Evolutionary conservation across 495 filamentous ascomycete genomes (phyloP).

Genomic region (Penicillium turbatum): DNA sequence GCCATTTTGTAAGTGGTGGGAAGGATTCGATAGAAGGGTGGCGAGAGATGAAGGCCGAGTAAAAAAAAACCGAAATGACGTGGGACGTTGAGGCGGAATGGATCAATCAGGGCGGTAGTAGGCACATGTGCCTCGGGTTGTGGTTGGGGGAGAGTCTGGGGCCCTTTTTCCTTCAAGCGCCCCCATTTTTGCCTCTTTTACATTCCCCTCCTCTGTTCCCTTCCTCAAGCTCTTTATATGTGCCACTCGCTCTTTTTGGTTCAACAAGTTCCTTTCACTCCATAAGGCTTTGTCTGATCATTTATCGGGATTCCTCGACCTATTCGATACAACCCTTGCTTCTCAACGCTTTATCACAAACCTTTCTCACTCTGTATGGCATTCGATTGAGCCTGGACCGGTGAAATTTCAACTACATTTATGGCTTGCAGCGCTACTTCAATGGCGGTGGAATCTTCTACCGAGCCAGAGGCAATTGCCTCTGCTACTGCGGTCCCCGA

Average conservation of each 20-base stretch:
- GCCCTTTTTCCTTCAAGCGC: slow-evolving; percentile 7
- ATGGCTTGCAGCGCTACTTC: slow-evolving; percentile 48
- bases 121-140: slow-evolving; percentile 18
- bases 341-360: neutral
- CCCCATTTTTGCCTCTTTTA: neutral
- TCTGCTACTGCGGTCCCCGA: slow-evolving; percentile 33
- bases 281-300: neutral
- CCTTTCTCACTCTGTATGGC: neutral
- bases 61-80: neutral
- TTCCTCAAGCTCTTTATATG: neutral
- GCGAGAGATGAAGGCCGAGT: slow-evolving; percentile 5
- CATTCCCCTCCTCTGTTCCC: slow-evolving; percentile 10
- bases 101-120: slow-evolving; percentile 17
- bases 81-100: neutral
- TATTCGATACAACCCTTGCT: slow-evolving; percentile 4
- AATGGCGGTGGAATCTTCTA: slow-evolving; percentile 44
- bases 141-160: slow-evolving; percentile 25
- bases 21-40: slow-evolving; percentile 2
- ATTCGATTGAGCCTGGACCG: neutral
- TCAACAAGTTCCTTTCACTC: neutral
- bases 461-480: slow-evolving; percentile 24
- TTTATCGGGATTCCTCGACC: neutral
- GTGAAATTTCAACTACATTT: slow-evolving; percentile 7
- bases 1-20: slow-evolving; percentile 34
- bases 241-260: slow-evolving; percentile 7